phyloP scores from a whole-genome alignment of 768 basidiomycete genomes.

The Hygrocybe punicea region DNA sequence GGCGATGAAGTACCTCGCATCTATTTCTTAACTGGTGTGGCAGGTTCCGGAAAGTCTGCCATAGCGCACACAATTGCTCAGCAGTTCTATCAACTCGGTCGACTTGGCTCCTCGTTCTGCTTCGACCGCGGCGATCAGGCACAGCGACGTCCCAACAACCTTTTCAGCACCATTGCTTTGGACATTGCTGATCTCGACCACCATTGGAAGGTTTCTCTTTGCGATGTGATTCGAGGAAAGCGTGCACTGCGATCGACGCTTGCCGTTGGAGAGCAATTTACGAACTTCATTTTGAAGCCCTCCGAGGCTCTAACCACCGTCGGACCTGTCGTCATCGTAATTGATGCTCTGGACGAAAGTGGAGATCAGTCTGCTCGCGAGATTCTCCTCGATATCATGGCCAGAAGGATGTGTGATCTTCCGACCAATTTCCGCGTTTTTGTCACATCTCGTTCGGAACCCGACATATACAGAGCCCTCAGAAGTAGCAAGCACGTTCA shows the following conservation, averaged over 20 bases:
- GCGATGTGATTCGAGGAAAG: conserved; percentile 1
- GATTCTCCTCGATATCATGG: conserved; percentile 20
- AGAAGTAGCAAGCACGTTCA: not conserved
- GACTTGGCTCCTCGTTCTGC: conserved; percentile 35
- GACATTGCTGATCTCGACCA: conserved; percentile 19
- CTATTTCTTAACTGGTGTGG: conserved; percentile 30
- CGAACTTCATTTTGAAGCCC: conserved; percentile 13
- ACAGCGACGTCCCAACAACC: conserved; percentile 17
- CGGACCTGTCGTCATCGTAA: conserved; percentile 11
- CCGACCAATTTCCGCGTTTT: conserved; percentile 29
- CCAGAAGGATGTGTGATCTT: conserved; percentile 15
- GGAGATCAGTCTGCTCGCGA: conserved; percentile 11
- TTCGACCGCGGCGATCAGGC: conserved; percentile 23
- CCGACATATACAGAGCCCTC: conserved; percentile 18
- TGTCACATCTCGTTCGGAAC: conserved; percentile 27
- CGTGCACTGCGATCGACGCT: conserved; percentile 6
- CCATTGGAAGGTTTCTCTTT: conserved; percentile 1
- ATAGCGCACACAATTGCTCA: conserved; percentile 35
- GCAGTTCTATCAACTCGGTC: conserved; percentile 12
- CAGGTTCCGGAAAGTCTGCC: conserved; percentile 39
- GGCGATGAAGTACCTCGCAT: conserved; percentile 14
- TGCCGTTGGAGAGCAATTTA: conserved; percentile 15
- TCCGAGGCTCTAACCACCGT: conserved; percentile 9
- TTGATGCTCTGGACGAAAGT: conserved; percentile 10
- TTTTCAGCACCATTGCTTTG: conserved; percentile 33